Evolutionary conservation across 768 basidiomycete genomes (phyloP).

Genomic region (Coprinopsis sp.): DNA sequence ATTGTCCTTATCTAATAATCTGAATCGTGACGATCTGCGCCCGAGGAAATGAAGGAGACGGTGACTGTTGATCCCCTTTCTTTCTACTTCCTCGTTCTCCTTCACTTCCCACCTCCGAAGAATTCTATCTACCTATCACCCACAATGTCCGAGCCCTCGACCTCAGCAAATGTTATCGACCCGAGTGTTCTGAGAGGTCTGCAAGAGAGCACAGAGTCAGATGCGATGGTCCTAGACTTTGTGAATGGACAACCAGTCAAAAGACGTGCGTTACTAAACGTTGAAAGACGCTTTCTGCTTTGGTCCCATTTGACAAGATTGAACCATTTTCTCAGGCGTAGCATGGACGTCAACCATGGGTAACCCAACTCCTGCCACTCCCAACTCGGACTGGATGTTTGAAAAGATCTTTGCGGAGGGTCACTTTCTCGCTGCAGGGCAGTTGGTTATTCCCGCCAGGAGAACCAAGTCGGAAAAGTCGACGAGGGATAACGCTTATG

Average conservation of each 20-base stretch:
- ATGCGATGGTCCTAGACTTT: slow-evolving; percentile 67
- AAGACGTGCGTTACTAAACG: slow-evolving; percentile 60
- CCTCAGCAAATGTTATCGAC: too few relatives aligned
- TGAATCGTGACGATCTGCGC: too few relatives aligned
- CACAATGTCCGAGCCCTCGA: too few relatives aligned
- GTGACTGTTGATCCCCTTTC: too few relatives aligned
- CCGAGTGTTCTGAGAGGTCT: too few relatives aligned
- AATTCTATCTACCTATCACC: too few relatives aligned
- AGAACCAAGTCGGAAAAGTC: slow-evolving; percentile 83
- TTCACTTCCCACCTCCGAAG: too few relatives aligned
- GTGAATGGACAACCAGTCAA: slow-evolving; percentile 53
- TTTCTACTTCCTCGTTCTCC: too few relatives aligned
- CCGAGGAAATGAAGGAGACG: too few relatives aligned
- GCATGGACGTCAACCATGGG: slow-evolving; percentile 74
- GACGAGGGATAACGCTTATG: slow-evolving; percentile 83
- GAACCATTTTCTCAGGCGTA: slow-evolving; percentile 51
- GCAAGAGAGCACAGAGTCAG: slow-evolving; percentile 64
- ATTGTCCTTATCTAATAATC: too few relatives aligned
- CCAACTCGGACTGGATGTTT: slow-evolving; percentile 73
- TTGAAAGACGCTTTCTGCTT: too few relatives aligned
- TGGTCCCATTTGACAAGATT: too few relatives aligned
- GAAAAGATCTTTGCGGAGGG: slow-evolving; percentile 91
- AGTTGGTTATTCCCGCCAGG: slow-evolving; percentile 74
- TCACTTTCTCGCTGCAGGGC: slow-evolving; percentile 87
- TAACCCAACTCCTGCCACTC: slow-evolving; percentile 53